Conservation (phyloP, 75 land plant genomes). For the Pinus taeda region DNA sequence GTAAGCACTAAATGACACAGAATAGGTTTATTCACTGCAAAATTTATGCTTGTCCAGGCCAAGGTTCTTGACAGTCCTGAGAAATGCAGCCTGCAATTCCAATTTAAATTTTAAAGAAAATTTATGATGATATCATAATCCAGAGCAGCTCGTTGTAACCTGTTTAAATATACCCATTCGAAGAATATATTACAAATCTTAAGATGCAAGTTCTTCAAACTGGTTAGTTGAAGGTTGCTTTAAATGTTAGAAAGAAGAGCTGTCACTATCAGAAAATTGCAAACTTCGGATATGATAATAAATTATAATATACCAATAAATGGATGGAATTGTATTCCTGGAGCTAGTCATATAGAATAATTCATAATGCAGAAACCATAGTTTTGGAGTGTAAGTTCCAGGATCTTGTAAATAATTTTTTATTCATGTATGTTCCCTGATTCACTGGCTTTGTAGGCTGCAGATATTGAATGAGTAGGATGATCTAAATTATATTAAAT, state of each 20-base stretch:
- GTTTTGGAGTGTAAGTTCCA: background rate
- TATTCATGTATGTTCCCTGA: too few species aligned
- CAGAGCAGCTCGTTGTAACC: background rate
- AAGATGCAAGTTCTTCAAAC: background rate
- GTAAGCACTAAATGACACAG: constrained; percentile 42
- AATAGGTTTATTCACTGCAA: background rate
- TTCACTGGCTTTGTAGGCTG: background rate
- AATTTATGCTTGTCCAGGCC: background rate
- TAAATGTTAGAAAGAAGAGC: background rate
- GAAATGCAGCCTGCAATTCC: background rate
- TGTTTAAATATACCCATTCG: background rate
- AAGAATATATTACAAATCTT: background rate
- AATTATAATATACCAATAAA: background rate
- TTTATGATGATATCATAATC: too few species aligned
- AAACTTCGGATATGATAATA: background rate
- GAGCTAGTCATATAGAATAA: background rate
- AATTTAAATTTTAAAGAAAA: too few species aligned
- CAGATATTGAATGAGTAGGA: background rate
- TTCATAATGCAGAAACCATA: background rate
- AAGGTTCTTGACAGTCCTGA: background rate
- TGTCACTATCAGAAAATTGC: background rate
- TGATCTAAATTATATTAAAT: background rate
- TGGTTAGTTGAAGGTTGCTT: background rate
- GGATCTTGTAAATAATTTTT: background rate
- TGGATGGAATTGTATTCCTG: constrained; percentile 1